A percentile compares a stretch with the other conserved stretches of the same genome.
Conservation (phyloP, 2,329 filamentous ascomycete genomes). For the Monosporascus sp. region DNA sequence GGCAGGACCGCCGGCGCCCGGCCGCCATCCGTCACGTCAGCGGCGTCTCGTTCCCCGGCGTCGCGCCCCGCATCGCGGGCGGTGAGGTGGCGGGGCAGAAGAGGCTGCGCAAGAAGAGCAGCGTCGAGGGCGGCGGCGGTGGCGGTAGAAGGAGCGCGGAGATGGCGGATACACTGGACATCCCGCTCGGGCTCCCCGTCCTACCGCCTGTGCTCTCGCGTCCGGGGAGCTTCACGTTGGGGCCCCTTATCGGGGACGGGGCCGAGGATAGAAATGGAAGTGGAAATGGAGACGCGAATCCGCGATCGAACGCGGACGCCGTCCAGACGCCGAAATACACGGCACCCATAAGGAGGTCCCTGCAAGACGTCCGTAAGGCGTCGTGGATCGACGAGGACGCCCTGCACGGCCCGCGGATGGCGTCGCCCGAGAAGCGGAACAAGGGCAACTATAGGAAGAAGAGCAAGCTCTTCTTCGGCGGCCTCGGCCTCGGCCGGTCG, state of each 20-base stretch:
- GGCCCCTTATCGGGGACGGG: not conserved
- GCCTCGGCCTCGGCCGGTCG: constrained; percentile 15
- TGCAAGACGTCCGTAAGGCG: constrained; percentile 18
- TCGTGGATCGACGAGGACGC: constrained; percentile 49
- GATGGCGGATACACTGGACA: constrained; percentile 3
- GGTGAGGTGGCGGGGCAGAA: constrained; percentile 5
- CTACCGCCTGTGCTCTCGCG: constrained; percentile 19
- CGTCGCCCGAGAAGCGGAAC: constrained; percentile 17
- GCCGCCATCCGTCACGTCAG: constrained; percentile 1
- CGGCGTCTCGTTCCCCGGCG: not conserved
- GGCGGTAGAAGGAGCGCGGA: constrained; percentile 1
- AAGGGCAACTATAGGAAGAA: constrained; percentile 9
- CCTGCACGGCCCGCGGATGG: constrained; percentile 42
- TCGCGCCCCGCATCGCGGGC: not conserved
- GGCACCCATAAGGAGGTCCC: constrained; percentile 16
- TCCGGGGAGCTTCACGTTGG: constrained; percentile 10
- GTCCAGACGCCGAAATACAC: constrained; percentile 1
- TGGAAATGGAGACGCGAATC: not conserved
- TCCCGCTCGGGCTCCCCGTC: constrained; percentile 10
- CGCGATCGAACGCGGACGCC: constrained; percentile 1
- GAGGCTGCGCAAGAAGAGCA: constrained; percentile 21
- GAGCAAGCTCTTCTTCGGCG: constrained; percentile 12
- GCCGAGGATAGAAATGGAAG: constrained; percentile 1
- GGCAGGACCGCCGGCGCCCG: constrained; percentile 18
- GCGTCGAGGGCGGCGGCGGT: not conserved